Conservation (phyloP, 2,329 filamentous ascomycete species). For the Microdochium paspali region DNA sequence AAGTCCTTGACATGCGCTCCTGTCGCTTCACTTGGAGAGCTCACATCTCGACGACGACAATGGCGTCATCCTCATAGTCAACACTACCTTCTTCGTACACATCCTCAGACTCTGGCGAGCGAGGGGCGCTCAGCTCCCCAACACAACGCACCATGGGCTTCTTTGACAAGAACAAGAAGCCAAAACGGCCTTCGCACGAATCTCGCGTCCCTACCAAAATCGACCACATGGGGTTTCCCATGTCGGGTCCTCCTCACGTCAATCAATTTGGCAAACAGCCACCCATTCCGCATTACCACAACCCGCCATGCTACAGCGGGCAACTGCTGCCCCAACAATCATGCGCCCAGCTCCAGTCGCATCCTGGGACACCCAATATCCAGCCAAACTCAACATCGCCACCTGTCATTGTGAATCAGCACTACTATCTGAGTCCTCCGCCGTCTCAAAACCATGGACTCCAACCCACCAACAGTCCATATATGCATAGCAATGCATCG, state of each 20-base stretch:
- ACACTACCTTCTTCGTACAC: no score
- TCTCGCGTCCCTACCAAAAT: constrained; percentile 9
- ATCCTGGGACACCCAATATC: constrained; percentile 1
- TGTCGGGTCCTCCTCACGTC: constrained; percentile 1
- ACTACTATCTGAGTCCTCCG: constrained; percentile 33
- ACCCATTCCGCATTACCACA: constrained; percentile 1
- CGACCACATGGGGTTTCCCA: constrained; percentile 6
- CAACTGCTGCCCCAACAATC: neutral
- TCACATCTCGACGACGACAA: no score
- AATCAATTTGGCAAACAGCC: neutral
- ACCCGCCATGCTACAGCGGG: neutral
- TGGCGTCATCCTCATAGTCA: no score
- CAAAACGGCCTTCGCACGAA: constrained; percentile 9
- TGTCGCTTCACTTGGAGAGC: no score
- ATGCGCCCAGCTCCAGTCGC: constrained; percentile 1
- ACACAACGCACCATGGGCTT: constrained; percentile 14
- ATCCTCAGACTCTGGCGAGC: no score
- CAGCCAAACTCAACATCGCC: constrained; percentile 3
- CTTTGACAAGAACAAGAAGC: constrained; percentile 12
- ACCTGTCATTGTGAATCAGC: constrained; percentile 41
- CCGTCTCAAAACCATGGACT: constrained; percentile 7
- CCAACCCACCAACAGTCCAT: constrained; percentile 7
- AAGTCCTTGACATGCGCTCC: no score
- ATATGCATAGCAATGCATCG: constrained; percentile 9
- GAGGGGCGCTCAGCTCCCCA: neutral